These are phyloP conservation scores for Trichosphaerium sp. DNA, from an alignment of 78 protist species.

Conservation along the genomic window DNA sequence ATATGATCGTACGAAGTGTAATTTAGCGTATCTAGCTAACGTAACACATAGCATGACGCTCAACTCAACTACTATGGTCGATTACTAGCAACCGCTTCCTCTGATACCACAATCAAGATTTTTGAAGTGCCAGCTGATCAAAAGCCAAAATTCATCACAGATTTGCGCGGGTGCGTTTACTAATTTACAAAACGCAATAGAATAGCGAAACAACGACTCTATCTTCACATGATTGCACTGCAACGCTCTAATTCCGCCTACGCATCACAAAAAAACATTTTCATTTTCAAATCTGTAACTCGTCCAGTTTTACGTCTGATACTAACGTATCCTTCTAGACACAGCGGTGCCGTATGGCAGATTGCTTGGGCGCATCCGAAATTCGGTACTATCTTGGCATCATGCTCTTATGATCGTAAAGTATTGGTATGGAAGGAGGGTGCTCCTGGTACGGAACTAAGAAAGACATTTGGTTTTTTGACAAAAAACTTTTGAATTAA, in stretches of 20 bases:
- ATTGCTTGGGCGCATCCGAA: conserved; percentile 97
- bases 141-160: conserved; percentile 27
- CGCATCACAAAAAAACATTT: not conserved
- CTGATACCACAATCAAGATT: conserved; percentile 80
- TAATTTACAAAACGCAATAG: not conserved
- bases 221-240: no score
- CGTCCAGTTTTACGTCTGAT: not conserved
- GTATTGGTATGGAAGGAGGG: conserved; percentile 89
- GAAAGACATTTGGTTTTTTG: no score
- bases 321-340: conserved; percentile 29
- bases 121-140: conserved; percentile 56
- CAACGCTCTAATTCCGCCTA: not conserved
- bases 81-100: conserved; percentile 89
- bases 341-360: conserved; percentile 97
- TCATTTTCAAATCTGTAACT: not conserved
- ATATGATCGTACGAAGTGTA: conserved; percentile 57
- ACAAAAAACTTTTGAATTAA: no score
- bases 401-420: conserved; percentile 87
- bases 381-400: conserved; percentile 89
- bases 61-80: conserved; percentile 92
- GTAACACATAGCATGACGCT: conserved; percentile 75
- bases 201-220: no score
- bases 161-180: conserved; percentile 49
- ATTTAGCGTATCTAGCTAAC: not conserved
- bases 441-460: not conserved